phyloP scores from a whole-genome alignment of 2,329 filamentous ascomycete genomes.

The Diaporthe helianthi region DNA sequence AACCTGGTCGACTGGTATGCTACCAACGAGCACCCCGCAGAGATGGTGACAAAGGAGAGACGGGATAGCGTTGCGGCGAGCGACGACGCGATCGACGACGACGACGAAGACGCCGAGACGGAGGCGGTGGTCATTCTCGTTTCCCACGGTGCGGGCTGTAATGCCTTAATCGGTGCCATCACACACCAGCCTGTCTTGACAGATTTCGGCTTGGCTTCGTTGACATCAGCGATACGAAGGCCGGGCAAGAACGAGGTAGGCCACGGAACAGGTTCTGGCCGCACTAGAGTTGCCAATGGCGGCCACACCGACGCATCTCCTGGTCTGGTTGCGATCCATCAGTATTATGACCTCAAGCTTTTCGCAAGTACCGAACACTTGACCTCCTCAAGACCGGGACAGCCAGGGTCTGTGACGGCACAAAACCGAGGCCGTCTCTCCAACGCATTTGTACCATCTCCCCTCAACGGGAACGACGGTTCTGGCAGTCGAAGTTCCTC shows the following conservation, averaged over 20 bases:
- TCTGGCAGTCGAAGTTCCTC: slow-evolving; percentile 53
- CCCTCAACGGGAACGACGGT: slow-evolving; percentile 36
- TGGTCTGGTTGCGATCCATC: slow-evolving; percentile 55
- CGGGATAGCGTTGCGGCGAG: slow-evolving; percentile 44
- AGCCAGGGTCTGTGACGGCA: slow-evolving; percentile 41
- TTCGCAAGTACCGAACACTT: slow-evolving; percentile 80
- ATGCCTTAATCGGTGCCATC: slow-evolving; percentile 90
- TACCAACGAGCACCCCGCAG: slow-evolving; percentile 58
- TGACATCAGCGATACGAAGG: slow-evolving; percentile 84
- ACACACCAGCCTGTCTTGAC: slow-evolving; percentile 90
- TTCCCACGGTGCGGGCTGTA: slow-evolving; percentile 94
- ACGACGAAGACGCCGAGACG: slow-evolving; percentile 67
- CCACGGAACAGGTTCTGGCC: slow-evolving; percentile 34
- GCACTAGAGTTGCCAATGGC: slow-evolving; percentile 36
- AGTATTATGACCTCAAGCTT: slow-evolving; percentile 76
- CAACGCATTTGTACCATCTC: slow-evolving; percentile 45
- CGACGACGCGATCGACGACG: slow-evolving; percentile 48
- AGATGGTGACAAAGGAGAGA: slow-evolving; percentile 56
- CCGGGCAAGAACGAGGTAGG: slow-evolving; percentile 45
- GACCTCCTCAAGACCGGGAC: slow-evolving; percentile 46
- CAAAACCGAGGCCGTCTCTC: slow-evolving; percentile 50
- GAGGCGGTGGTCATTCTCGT: slow-evolving; percentile 87
- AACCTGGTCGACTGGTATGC: slow-evolving; percentile 85
- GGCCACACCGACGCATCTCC: slow-evolving; percentile 37
- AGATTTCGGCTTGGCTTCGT: slow-evolving; percentile 87